Percentiles rank a stretch among this genome's conserved stretches.
Evolutionary conservation across 139 green algal species (phyloP).

Genomic region (Chlamydomonas asymmetrica): DNA sequence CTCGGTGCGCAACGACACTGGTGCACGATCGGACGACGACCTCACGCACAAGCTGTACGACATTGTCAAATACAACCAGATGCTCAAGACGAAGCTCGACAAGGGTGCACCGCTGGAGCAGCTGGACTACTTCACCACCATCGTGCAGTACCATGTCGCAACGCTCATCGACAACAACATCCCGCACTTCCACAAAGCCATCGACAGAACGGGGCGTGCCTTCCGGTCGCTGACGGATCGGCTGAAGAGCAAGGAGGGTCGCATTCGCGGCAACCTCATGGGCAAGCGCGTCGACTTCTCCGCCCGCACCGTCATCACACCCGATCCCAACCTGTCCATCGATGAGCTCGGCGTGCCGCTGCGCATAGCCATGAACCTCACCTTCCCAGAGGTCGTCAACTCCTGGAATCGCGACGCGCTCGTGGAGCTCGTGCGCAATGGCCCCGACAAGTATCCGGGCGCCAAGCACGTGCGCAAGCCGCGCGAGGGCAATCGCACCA

Average conservation of each 20-base stretch:
- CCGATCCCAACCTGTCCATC: conserved; percentile 93
- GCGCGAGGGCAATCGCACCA: conserved; percentile 81
- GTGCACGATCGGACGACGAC: conserved; percentile 84
- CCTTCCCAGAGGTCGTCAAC: conserved; percentile 91
- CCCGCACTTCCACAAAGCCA: conserved; percentile 33
- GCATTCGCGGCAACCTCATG: conserved; percentile 97
- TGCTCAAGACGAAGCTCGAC: conserved; percentile 69
- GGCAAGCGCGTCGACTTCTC: conserved; percentile 98
- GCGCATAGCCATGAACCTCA: conserved; percentile 94
- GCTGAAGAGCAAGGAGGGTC: conserved; percentile 73
- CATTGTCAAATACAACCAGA: conserved; percentile 90
- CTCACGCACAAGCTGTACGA: conserved; percentile 93
- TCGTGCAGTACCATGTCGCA: conserved; percentile 83
- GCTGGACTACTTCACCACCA: conserved; percentile 12
- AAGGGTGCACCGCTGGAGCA: conserved; percentile 74
- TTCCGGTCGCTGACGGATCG: conserved; percentile 94
- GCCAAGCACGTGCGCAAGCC: conserved; percentile 89
- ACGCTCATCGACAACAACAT: conserved; percentile 95
- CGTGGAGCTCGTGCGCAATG: conserved; percentile 85
- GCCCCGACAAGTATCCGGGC: conserved; percentile 87
- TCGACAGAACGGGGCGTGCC: conserved; percentile 71
- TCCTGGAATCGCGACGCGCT: conserved; percentile 72
- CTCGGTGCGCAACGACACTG: conserved; percentile 58
- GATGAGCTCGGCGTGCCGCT: conserved; percentile 97
- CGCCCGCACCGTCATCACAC: conserved; percentile 93